A percentile compares a stretch with the other conserved stretches of the same genome.
Evolutionary conservation across 164 flowering plant genomes (phyloP).

Genomic region (Aristolochia contorta): DNA sequence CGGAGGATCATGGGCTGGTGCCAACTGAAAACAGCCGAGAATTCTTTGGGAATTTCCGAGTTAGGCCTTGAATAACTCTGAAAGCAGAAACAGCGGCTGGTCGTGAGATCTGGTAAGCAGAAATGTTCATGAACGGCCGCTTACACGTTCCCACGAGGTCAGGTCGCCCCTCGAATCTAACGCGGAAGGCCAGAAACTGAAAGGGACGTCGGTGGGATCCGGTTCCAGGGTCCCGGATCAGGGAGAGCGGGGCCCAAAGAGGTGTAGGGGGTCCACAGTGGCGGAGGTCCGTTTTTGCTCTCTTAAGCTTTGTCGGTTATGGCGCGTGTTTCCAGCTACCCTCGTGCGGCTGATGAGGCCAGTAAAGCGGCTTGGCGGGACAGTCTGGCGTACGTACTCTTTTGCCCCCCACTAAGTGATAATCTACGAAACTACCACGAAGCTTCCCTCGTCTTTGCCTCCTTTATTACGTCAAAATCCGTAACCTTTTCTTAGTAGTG

Average conservation of each 20-base stretch:
- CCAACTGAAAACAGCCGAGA: no score
- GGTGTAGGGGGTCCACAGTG: neutral
- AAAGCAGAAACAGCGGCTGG: no score
- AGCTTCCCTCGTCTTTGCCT: neutral
- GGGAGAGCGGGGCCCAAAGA: neutral
- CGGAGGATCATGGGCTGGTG: no score
- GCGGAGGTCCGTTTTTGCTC: neutral
- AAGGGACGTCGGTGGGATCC: neutral
- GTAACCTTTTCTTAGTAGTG: no score
- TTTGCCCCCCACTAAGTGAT: constrained; percentile 9
- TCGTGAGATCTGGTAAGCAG: no score
- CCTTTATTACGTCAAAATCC: no score
- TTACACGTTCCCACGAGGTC: no score
- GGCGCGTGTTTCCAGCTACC: constrained; percentile 6
- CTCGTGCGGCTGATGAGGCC: constrained; percentile 4
- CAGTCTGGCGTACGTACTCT: constrained; percentile 37
- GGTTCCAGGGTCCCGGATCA: neutral
- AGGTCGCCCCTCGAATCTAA: no score
- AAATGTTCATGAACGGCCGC: no score
- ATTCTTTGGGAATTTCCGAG: no score
- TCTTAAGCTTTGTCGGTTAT: neutral
- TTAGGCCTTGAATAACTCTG: no score
- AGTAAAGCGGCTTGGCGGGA: constrained; percentile 32
- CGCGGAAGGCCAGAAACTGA: neutral
- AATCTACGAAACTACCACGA: constrained; percentile 24